Base-by-base conservation (phyloP, 352 stramenopile species). In the Phytopythium delawarense region DNA sequence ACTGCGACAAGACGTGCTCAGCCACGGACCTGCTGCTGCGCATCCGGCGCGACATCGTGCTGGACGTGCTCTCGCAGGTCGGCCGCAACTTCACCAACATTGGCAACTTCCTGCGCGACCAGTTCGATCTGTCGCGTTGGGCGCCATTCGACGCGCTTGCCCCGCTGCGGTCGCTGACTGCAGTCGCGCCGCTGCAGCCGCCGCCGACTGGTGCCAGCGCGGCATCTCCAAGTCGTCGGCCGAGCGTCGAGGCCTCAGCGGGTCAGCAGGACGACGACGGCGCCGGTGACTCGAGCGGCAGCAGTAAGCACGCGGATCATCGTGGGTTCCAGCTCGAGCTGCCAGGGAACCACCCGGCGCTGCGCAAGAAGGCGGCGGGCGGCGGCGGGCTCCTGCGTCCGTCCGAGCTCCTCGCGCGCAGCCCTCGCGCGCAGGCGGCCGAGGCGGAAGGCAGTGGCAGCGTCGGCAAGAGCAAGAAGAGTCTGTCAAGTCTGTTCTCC, bases 41-140 rank as follows among this genome's bases (percentile, higher is more conserved):
- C 20, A 87, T 95, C 37, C 84, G 84, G 4, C 79, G 84, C 0
- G 86, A 95, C 44, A 87, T 95, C 30, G 71, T 95, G 15, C 67
- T 95, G 13, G 84, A 95, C 58, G 76, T 95, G 25, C 70, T 95
- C 6, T 92, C 84, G 4, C 86, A 95, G 62, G 86, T 93, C 4
- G 86, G 86, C 1, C 80, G 86, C 20, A 93, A 95, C 63, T 95
- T 95, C 59, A 88, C 82, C 54, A 95, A 93, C 72, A 89, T 95
- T 23, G 82, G 78, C 7, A 89, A 87, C 20, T 91, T 95, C 51
- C 57, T 95, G 54, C 81, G 82, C 1, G 86, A 93, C 59, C 81
- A 92, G 20, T 87, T 93, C 35, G 86, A 92, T 50, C 65, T 87
- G 34, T 81, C 71, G 32, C 71, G 84, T 7, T 92, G 80, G 86